Conservation (phyloP, 106 monocot species). For the Apostasia shenzhenica region DNA sequence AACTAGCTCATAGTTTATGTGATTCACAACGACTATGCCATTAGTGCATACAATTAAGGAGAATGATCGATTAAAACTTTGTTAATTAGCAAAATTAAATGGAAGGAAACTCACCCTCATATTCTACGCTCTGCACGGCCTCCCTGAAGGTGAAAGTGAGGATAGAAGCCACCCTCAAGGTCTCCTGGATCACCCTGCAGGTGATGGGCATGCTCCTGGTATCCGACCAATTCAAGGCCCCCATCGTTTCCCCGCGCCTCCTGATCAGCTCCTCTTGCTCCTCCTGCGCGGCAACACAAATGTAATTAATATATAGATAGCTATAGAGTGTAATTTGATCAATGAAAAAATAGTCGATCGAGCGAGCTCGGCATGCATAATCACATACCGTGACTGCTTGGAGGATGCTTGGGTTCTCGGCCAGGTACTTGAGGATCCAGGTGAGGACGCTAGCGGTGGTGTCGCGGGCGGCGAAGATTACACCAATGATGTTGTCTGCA, state of each 20-base stretch:
- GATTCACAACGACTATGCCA: background rate
- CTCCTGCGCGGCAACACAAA: conserved; percentile 30
- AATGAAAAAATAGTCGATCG: background rate
- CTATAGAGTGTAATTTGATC: background rate
- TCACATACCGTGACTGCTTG: conserved; percentile 66
- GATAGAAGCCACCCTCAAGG: conserved; percentile 80
- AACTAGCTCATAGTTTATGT: background rate
- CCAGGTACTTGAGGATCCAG: conserved; percentile 93
- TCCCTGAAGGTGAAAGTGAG: conserved; percentile 93
- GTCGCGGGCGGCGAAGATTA: conserved; percentile 89
- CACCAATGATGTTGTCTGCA: conserved; percentile 86
- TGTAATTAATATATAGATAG: background rate
- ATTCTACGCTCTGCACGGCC: conserved; percentile 86
- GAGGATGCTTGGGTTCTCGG: conserved; percentile 69
- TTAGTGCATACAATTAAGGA: background rate
- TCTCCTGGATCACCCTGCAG: conserved; percentile 82
- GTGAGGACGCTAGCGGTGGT: conserved; percentile 93
- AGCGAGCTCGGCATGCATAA: background rate
- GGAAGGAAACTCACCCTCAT: conserved; percentile 39
- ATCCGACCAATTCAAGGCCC: conserved; percentile 62
- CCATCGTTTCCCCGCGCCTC: conserved; percentile 11
- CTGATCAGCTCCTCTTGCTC: conserved; percentile 73
- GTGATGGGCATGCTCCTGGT: conserved; percentile 75
- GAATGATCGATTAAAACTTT: too few relatives aligned
- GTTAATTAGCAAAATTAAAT: background rate